Evolutionary conservation across 371 early-diverging fungal species (phyloP).

Genomic region (Mucor plumbeus): DNA sequence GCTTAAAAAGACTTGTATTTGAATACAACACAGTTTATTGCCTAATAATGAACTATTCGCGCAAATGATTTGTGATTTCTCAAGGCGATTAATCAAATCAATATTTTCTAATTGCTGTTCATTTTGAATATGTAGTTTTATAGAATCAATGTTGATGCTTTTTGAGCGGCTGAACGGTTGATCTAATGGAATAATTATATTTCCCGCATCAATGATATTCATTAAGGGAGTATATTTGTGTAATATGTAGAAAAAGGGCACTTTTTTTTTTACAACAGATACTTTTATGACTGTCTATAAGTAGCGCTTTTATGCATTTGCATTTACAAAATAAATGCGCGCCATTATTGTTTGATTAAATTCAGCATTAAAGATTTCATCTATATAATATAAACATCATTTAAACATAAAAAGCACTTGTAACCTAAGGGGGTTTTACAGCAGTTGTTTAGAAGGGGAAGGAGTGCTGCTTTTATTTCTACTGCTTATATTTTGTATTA

Average conservation of each 20-base stretch:
- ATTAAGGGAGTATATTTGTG: constrained; percentile 1
- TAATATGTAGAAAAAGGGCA: background rate
- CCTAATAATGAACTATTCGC: background rate
- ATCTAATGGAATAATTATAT: background rate
- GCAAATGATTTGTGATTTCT: background rate
- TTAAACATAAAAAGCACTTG: constrained; percentile 13
- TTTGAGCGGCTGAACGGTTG: background rate
- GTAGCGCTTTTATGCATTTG: constrained; percentile 1
- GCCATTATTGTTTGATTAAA: background rate
- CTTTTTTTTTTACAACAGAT: background rate
- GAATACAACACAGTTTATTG: background rate
- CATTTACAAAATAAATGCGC: background rate
- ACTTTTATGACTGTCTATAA: background rate
- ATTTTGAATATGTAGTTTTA: background rate
- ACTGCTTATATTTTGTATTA: constrained; percentile 4
- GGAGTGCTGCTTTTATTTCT: background rate
- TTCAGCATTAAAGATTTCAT: background rate
- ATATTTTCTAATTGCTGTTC: background rate
- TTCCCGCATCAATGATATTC: constrained; percentile 6
- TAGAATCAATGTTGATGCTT: background rate
- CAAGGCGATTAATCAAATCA: background rate
- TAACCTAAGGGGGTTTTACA: constrained; percentile 3
- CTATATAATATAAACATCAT: background rate
- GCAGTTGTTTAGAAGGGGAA: background rate
- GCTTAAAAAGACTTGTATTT: background rate